Base-by-base conservation (phyloP, 176 grass and related monocot genomes). In the Oryza coarctata region DNA sequence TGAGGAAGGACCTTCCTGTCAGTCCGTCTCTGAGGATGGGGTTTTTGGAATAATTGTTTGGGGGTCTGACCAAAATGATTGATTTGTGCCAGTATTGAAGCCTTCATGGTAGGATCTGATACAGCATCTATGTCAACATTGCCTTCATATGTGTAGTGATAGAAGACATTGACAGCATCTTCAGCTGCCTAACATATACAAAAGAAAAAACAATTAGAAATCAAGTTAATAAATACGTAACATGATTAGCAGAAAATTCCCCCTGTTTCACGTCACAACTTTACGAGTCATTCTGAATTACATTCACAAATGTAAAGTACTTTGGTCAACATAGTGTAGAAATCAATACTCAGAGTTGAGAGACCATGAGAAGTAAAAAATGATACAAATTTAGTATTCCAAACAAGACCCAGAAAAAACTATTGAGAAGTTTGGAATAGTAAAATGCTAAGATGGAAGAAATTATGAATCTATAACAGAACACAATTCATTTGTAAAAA, bases 51-150 rank as follows among this genome's bases (percentile, higher is more conserved):
- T 70, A 99, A 82, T 77, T 99, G 97, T 81, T 99, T 99, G 20
- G 97, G 97, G 40, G 97, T 99, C 89, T 99, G 97, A 76, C 97
- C 97, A 75, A 99, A 99, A 86, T 99, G 97, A 87, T 99, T 99
- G 57, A 99, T 99, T 86, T 99, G 97, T 74, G 97, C 97, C 63
- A 99, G 86, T 81, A 99, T 99, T 12, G 97, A 99, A 86, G 97
- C 97, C 88, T 99, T 99, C 97, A 99, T 96, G 20, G 97, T 99
- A 77, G 89, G 97, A 82, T 99, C 97, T 52, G 93, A 85, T 76
- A 99, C 89, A 20, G 93, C 89, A 88, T 99, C 97, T 82, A 99
- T 99, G 58, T 99, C 97, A 63, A 99, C 93, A 84, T 92, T 99
- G 65, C 96, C 96, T 88, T 99, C 96, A 34, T 99, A 99, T 45